A percentile compares a stretch with the other conserved stretches of the same genome.
Evolutionary conservation across 352 stramenopile genomes (phyloP).

Genomic region (Phytophthora vignae): DNA sequence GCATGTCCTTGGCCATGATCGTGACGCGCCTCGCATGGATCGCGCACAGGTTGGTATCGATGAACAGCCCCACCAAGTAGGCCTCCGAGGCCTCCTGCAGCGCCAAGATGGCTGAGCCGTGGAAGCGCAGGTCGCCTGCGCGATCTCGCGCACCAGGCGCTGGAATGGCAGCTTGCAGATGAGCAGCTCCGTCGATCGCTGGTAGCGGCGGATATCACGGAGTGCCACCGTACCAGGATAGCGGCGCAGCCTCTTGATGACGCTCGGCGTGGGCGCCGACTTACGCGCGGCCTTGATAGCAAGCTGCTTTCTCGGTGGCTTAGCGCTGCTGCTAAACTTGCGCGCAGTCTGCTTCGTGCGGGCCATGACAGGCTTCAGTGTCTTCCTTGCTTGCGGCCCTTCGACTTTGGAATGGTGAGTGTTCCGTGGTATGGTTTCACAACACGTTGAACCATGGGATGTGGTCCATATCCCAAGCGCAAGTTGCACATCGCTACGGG

Average conservation of each 20-base stretch:
- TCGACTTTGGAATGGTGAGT: neutral
- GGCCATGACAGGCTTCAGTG: constrained; percentile 59
- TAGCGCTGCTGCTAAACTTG: constrained; percentile 89
- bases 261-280: constrained; percentile 83
- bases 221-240: constrained; percentile 82
- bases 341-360: constrained; percentile 96
- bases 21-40: constrained; percentile 85
- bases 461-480: neutral
- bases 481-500: neutral
- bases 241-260: constrained; percentile 85
- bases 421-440: too few relatives aligned
- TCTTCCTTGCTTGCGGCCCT: neutral
- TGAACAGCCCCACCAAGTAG: constrained; percentile 93
- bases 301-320: constrained; percentile 93
- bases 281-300: constrained; percentile 91
- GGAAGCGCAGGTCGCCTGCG: constrained; percentile 94
- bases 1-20: constrained; percentile 97
- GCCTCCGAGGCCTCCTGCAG: constrained; percentile 91
- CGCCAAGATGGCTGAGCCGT: constrained; percentile 90
- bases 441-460: neutral
- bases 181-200: constrained; percentile 94
- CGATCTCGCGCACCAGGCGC: constrained; percentile 93
- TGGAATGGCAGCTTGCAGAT: constrained; percentile 96
- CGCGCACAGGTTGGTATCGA: constrained; percentile 88
- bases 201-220: constrained; percentile 95